A percentile compares a stretch with the other conserved stretches of the same genome.
Evolutionary conservation across 225 moss, liverwort and hornwort genomes (phyloP).

Genomic region (Ulota crispa): DNA sequence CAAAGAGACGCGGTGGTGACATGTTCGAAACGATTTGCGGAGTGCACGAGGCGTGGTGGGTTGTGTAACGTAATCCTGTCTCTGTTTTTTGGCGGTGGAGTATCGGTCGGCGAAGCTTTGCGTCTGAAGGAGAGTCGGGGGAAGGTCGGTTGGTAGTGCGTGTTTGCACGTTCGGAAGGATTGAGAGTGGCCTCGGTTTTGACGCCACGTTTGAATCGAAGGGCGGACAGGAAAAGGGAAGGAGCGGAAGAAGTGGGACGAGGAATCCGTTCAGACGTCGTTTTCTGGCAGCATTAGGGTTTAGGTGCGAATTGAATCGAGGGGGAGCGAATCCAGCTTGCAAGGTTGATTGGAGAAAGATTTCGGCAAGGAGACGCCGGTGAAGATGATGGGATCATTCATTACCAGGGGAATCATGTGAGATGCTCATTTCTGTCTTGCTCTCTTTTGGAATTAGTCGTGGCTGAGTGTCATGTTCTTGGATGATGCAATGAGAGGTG

Average conservation of each 20-base stretch:
- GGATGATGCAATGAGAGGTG: not conserved
- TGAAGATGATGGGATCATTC: slow-evolving; percentile 77
- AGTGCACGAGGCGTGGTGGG: not conserved
- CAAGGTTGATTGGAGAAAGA: not conserved
- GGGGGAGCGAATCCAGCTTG: not conserved
- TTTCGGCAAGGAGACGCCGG: not conserved
- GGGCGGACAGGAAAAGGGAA: not conserved
- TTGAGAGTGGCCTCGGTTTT: not conserved
- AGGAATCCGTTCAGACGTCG: not conserved
- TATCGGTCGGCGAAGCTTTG: not conserved
- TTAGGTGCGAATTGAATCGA: not conserved
- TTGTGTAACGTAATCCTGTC: not conserved
- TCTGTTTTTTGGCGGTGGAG: not conserved
- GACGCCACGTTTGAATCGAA: not conserved
- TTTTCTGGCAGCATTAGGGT: not conserved
- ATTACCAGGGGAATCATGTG: slow-evolving; percentile 74
- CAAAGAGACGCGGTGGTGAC: not conserved
- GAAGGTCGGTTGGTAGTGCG: not conserved
- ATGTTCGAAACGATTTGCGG: not conserved
- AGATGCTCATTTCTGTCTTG: slow-evolving; percentile 22
- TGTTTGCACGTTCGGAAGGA: not conserved
- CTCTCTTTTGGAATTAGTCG: not conserved
- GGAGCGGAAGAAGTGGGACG: no score
- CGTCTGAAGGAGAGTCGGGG: not conserved
- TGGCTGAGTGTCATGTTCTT: no score